Base-by-base conservation (phyloP, 768 basidiomycete species). In the Amanita molliuscula region DNA sequence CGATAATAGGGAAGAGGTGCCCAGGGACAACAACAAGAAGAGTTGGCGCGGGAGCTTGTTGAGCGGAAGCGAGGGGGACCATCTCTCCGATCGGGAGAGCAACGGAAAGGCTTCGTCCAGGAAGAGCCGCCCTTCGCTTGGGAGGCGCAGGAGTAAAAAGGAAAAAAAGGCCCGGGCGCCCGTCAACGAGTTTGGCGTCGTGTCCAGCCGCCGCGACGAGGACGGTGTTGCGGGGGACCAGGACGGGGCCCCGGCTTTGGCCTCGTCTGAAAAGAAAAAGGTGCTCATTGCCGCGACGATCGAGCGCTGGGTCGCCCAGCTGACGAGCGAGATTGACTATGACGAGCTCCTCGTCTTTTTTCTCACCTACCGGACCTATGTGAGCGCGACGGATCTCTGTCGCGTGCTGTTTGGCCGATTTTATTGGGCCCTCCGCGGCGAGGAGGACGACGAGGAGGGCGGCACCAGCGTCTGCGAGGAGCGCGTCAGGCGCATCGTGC, bases 261-360 rank as follows among this genome's bases (percentile, higher is more conserved):
- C 61, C 21, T 51, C 53, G 25, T 62, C 64, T 20, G 62, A 60
- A 29, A 58, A 64, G 28, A 67, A 69, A 57, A 74, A 65, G 55
- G 70, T 88, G 21, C 70, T 95, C n/a, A 69, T 94, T 11, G 92
- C 89, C 0, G 91, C 91, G 3, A 92, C 89, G 3, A 89, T 94
- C 58, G 92, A 94, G 62, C 82, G 92, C 0, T 91, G 89, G 88
- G 83, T 96, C 48, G 90, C 88, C 0, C 89, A 95, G 59, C 69
- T 95, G 44, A 94, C 93, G 26, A 86, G 83, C 57, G 82, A 87
- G 57, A 70, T 92, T 58, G 81, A 87, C 63, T 88, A 89, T 51
- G 90, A 92, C 61, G 88, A 92, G 57, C 73, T 93, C 25, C 74
- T 91, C 50, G 82, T 88, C 58, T 94, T 94, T 62, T 91, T 96